These are phyloP conservation scores for Pelargonium australe DNA, from an alignment of 441 rosid genomes.

Conservation along the genomic window DNA sequence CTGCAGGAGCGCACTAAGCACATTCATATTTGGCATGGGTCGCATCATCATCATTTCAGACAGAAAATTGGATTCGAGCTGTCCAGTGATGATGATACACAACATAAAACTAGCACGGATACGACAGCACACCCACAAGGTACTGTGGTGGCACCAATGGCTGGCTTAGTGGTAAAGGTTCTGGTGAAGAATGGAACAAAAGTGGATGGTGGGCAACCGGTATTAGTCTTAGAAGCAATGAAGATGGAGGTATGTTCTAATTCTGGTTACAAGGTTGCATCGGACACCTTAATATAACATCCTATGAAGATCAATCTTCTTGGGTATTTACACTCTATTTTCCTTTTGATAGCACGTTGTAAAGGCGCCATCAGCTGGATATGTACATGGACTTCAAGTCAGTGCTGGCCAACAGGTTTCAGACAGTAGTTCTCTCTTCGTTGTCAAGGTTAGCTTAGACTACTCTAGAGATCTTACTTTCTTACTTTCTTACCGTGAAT, in stretches of 20 bases:
- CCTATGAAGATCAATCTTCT: not conserved
- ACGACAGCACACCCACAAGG: constrained; percentile 54
- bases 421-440: constrained; percentile 62
- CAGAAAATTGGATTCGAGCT: constrained; percentile 53
- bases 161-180: constrained; percentile 92
- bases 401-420: constrained; percentile 74
- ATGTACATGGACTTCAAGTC: constrained; percentile 56
- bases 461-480: not conserved
- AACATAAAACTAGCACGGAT: constrained; percentile 48
- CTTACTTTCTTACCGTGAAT: not conserved
- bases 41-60: constrained; percentile 55
- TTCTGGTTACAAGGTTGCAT: constrained; percentile 14
- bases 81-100: constrained; percentile 50
- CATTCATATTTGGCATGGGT: constrained; percentile 67
- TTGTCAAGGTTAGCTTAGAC: constrained; percentile 51
- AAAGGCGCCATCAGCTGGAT: constrained; percentile 68
- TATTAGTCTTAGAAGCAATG: constrained; percentile 90
- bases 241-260: constrained; percentile 83
- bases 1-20: constrained; percentile 58
- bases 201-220: constrained; percentile 73
- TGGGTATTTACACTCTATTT: not conserved
- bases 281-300: not conserved
- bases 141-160: constrained; percentile 82
- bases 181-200: constrained; percentile 57
- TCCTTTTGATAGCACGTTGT: constrained; percentile 60